phyloP scores from a whole-genome alignment of 164 flowering plant genomes.

The Pachysandra terminalis region DNA sequence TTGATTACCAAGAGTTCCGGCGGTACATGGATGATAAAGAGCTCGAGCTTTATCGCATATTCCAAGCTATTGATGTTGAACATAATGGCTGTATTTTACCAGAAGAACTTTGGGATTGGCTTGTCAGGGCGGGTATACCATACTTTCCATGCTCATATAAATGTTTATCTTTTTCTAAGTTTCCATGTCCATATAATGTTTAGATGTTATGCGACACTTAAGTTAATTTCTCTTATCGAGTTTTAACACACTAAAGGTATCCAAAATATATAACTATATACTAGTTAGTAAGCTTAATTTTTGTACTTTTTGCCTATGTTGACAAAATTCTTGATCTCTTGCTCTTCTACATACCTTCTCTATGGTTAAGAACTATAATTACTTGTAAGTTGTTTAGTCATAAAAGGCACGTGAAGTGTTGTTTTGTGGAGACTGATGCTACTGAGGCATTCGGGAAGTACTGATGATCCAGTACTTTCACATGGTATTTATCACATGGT shows the following conservation, averaged over 20 bases:
- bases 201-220: neutral
- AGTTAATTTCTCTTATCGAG: neutral
- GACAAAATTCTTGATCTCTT: neutral
- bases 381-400: neutral
- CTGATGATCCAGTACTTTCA: too few species aligned
- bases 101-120: slow-evolving; percentile 94
- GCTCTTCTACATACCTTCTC: neutral
- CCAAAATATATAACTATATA: neutral
- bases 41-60: slow-evolving; percentile 81
- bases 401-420: neutral
- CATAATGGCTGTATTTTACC: slow-evolving; percentile 95
- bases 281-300: neutral
- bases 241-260: neutral
- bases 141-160: slow-evolving; percentile 1
- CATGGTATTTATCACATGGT: too few species aligned
- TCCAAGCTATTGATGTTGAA: slow-evolving; percentile 92
- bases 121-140: slow-evolving; percentile 75
- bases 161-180: too few species aligned
- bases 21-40: slow-evolving; percentile 95
- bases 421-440: too few species aligned
- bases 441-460: too few species aligned
- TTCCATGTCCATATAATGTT: too few species aligned
- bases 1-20: slow-evolving; percentile 76
- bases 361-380: neutral
- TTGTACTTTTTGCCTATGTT: neutral